Evolutionary conservation across 768 basidiomycete species (phyloP), one percentile per base, ranked within the genome.

Genomic region (Pisolithus marmoratus): DNA sequence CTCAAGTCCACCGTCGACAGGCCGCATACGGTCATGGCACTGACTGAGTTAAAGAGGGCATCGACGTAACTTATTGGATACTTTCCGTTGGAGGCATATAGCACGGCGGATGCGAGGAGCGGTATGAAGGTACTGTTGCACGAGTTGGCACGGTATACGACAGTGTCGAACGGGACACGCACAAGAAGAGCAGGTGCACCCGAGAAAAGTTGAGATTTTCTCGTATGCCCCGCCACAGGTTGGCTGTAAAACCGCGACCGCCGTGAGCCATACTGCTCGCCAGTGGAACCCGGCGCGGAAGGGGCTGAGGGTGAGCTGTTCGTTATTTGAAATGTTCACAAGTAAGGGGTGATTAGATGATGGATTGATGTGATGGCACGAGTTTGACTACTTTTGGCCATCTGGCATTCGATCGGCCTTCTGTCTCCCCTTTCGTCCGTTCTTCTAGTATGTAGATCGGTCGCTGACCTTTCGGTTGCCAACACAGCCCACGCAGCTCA

Each of bases 31-130:
- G 84, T 83, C 74, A 91, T 82, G 14, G 87, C 81, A 65, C 83
- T 87, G 61, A 89, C 80, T 52, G 81, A 87, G 66, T 80, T 81
- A 74, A 83, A 94, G 34, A 93, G 76, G 5, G 82, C 77, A 63
- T 94, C 91, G 63, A 90, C 74, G 65, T 88, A 94, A 19, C 79
- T 60, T 36, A 93, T 79, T 42, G 78, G 82, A 60, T 79, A 80
- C 44, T 72, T 69, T 40, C 87, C 91, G 74, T 93, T 93, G 69
- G 79, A 80, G 23, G 83, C 90, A 61, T 89, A 96, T 61, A 96
- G 81, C 48, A 97, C 83, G 36, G 70, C 82, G 19, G 90, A 88
- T 56, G 82, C 80, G 49, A 94, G 70, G 57, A 96, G 74, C 2
- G 94, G 94, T 0, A 82, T 82, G 63, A 90, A 78, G 6, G 81